These are phyloP conservation scores for Calonectria leucothoes DNA, from an alignment of 2,329 filamentous ascomycete species.

Conservation along the genomic window DNA sequence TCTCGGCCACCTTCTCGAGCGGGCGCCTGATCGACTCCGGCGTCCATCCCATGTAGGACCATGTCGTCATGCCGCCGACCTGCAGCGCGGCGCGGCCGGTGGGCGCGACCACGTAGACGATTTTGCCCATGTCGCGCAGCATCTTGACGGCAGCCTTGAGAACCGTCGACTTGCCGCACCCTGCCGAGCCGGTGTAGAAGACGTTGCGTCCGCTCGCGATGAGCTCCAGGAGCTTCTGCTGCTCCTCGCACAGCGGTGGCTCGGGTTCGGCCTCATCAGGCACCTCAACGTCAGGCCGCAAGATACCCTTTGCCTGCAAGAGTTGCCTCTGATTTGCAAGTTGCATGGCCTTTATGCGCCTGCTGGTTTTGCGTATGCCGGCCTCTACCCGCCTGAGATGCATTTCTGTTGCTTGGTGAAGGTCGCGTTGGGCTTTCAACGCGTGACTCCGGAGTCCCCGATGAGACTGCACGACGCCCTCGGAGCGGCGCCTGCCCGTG, in stretches of 20 bases:
- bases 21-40: constrained; percentile 45
- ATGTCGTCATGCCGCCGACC: constrained; percentile 67
- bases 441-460: no score
- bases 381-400: no score
- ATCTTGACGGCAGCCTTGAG: constrained; percentile 34
- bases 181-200: constrained; percentile 74
- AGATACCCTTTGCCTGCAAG: neutral
- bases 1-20: accelerated
- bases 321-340: neutral
- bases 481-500: no score
- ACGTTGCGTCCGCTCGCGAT: constrained; percentile 66
- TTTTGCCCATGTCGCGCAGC: constrained; percentile 19
- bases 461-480: no score
- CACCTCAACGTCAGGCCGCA: neutral
- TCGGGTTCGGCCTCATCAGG: neutral
- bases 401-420: no score
- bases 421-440: no score
- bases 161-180: constrained; percentile 49
- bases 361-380: no score
- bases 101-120: constrained; percentile 66
- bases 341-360: no score
- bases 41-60: constrained; percentile 68
- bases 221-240: constrained; percentile 49
- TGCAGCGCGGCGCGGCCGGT: constrained; percentile 70
- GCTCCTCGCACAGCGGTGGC: constrained; percentile 33